Base-by-base conservation (phyloP, 2,329 filamentous ascomycete genomes). In the Aotearoamyces nothofagi region DNA sequence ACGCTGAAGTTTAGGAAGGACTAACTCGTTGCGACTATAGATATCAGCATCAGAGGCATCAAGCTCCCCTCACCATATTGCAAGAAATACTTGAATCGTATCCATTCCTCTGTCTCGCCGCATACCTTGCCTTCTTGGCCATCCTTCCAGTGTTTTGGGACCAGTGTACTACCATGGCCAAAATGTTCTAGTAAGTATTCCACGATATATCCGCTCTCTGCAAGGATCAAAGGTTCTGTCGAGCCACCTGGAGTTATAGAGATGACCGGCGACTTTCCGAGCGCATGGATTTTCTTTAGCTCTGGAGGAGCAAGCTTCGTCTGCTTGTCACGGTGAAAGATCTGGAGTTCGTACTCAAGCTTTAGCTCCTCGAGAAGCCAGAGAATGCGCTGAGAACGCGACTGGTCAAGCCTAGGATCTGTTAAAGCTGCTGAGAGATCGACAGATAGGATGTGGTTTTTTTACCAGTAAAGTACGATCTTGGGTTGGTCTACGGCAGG, bases 201-300 rank as follows among this genome's bases (percentile, higher is more conserved):
- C 8, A 72, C 61, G 42, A 94, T 87, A 33, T 75, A 66, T 5
- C 68, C 83, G 24, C 78, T 87, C 56, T 96, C 87, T 7, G 82
- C 81, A 26, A 94, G 57, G 1, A 87, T 66, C 8, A 69, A 44
- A 2, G 65, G 58, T 39, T 65, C 49, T n/a, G 31, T 44, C 15
- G 41, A 34, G 3, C 43, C 45, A 13, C 50, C 54, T 1, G 58
- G 49, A n/a, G 53, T 56, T 41, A 94, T 60, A 6, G 67, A 69
- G 39, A 96, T 57, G 23, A 87, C 57, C 1, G 87, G 87, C 2
- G 82, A 84, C 51, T 93, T 93, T 36, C 87, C 87, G 4, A 94
- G 63, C 0, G 82, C 78, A 46, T 93, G 83, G 20, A 92, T 56
- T 38, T 81, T 63, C 45, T 78, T 75, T 25, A 94, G 65, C 44